Evolutionary conservation across 1,139 yeast genomes (phyloP), one percentile per base, ranked within the genome.

Genomic region (Zygosaccharomyces sapae): DNA sequence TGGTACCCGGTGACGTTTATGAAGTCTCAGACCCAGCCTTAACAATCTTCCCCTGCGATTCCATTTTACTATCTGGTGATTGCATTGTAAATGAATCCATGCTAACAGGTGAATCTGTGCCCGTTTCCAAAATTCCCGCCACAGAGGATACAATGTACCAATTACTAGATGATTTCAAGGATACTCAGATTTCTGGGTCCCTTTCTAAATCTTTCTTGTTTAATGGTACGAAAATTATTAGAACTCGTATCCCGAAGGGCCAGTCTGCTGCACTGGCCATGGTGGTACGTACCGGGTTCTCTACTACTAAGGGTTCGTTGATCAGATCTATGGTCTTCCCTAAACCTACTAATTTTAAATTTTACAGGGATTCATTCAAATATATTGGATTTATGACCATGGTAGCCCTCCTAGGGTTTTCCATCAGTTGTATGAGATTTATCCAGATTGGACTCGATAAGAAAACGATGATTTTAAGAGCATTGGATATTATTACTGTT

Each of bases 91-190:
- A 92, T 66, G 97, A 90, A 64, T 85, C 96, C 8, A 90, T 90
- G 95, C 75, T 90, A 29, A 92, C 97, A 0, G 99, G 99, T 35
- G 99, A 92, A 66, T 88, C 97, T 49, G 97, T 92, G 1, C 98
- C 99, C 0, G 96, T 92, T 1, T 79, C 96, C 0, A 92, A 92
- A 64, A 54, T 73, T 4, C 76, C 85, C 2, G 89, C 95, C 1
- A 71, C 77, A 0, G 77, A 76, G 24, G 88, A 81, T 16, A 76
- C 83, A 0, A 76, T 88, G 37, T 70, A 70, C 27, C 72, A 71
- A 13, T 67, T 88, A 37, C 74, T 77, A 16, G 72, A 71, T 39
- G 83, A 78, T 58, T 78, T 79, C 57, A 68, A 67, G 39, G 70
- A 71, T 39, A 70, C 80, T 3, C 77, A 75, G 52, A 77, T 86